Evolutionary conservation across 306 rosid genomes (phyloP), one percentile per base, ranked within the genome.

Genomic region (Glycine latifolia): DNA sequence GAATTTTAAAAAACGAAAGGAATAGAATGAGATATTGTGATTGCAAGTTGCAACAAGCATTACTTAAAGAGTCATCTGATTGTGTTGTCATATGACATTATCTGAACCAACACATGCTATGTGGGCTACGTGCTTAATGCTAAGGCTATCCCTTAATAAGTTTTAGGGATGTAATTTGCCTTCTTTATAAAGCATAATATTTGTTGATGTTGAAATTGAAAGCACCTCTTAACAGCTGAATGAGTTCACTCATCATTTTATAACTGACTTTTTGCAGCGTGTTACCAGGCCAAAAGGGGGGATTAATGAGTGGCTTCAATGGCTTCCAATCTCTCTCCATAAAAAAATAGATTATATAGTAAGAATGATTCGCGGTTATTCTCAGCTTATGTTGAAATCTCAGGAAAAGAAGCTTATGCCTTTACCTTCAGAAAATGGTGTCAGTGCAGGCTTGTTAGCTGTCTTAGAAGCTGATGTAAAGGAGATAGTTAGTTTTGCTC

Each of bases 261-360:
- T 74, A 68, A 67, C 47, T 65, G 35, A 33, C 49, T 68, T 78
- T 16, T 49, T 81, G 90, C 92, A 95, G 99, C 91, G 97, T 58
- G 97, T 95, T 46, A 88, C 93, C 50, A 90, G 97, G 85, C 97
- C 97, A n/a, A 91, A 67, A 76, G 97, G 93, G 75, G 95, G 97
- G 76, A 31, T 91, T 59, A 93, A 93, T 78, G 89, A 90, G 69
- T 95, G 95, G 95, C 95, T 95, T 66, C 97, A 87, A 76, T 93
- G 99, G 99, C 94, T 95, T 83, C 97, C 99, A 0, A 95, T 95
- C 67, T 90, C 94, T 41, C 59, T 91, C 60, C 97, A 95, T 85
- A 93, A 90, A 77, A 90, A 77, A 54, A 62, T 95, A 59, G 50
- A 89, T 82, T 88, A 81, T 82, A 35, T 95, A 83, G 68, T 90